Conservation (phyloP, 352 stramenopile genomes). For the Globisporangium barbulae region DNA sequence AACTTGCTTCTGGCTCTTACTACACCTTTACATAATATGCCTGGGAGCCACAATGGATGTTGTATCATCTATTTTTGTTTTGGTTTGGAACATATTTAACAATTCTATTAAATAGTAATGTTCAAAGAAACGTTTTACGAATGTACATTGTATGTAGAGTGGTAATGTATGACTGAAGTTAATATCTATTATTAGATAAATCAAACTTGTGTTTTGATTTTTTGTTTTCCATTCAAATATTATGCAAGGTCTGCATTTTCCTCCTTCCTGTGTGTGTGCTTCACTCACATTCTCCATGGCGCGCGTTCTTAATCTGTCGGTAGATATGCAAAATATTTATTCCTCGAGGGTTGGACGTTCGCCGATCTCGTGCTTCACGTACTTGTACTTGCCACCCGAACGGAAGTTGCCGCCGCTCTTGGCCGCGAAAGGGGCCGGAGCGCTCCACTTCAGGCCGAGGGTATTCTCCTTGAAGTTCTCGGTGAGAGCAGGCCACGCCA, state of each 20-base stretch:
- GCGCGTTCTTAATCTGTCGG: background rate
- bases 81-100: no score
- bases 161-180: no score
- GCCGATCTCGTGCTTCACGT: constrained; percentile 64
- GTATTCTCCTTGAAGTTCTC: constrained; percentile 71
- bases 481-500: constrained; percentile 70
- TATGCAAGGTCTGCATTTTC: background rate
- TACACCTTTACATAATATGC: no score
- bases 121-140: no score
- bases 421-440: constrained; percentile 15
- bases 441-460: constrained; percentile 45
- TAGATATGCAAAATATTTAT: constrained; percentile 16
- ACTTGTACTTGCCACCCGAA: constrained; percentile 77
- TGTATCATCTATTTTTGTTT: no score
- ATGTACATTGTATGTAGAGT: no score
- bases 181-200: no score
- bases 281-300: background rate
- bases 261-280: background rate
- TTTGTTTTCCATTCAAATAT: constrained; percentile 1
- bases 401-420: constrained; percentile 38
- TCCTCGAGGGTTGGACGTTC: constrained; percentile 71
- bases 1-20: no score
- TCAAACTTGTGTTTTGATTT: no score
- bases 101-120: no score
- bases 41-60: no score